Evolutionary conservation across 495 filamentous ascomycete species (phyloP).

Genomic region (Penicillium bovifimosum): DNA sequence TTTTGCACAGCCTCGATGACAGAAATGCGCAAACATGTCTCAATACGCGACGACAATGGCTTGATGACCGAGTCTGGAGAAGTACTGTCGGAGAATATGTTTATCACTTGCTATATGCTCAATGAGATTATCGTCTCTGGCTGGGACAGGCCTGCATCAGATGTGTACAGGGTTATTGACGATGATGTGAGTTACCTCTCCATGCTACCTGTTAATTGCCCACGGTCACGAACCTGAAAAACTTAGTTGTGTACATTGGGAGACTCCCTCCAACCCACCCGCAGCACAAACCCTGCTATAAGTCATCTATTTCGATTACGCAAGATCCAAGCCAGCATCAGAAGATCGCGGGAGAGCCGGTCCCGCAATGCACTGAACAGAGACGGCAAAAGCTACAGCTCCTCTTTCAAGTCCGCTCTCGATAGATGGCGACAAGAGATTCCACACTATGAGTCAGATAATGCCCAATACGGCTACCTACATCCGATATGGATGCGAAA

Average conservation of each 20-base stretch:
- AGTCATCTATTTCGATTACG: slow-evolving; percentile 27
- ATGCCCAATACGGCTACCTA: slow-evolving; percentile 21
- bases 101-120: slow-evolving; percentile 34
- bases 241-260: slow-evolving; percentile 23
- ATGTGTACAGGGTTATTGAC: slow-evolving; percentile 25
- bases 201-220: neutral
- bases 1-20: slow-evolving; percentile 31
- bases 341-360: slow-evolving; percentile 19
- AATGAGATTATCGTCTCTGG: slow-evolving; percentile 31
- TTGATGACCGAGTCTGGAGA: slow-evolving; percentile 10
- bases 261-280: slow-evolving; percentile 22
- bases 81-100: slow-evolving; percentile 25
- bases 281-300: slow-evolving; percentile 21
- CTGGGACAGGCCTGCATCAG: slow-evolving; percentile 29
- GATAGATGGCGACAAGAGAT: slow-evolving; percentile 31
- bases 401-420: slow-evolving; percentile 23
- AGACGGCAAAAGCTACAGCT: slow-evolving; percentile 12
- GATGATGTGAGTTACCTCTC: slow-evolving; percentile 23
- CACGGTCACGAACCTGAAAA: neutral
- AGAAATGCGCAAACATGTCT: slow-evolving; percentile 21
- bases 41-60: slow-evolving; percentile 8
- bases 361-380: slow-evolving; percentile 9
- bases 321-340: slow-evolving; percentile 30
- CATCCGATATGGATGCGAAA: slow-evolving; percentile 33
- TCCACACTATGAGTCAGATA: slow-evolving; percentile 22